Evolutionary conservation across 441 rosid species (phyloP), one percentile per base, ranked within the genome.

Genomic region (Hura crepitans): DNA sequence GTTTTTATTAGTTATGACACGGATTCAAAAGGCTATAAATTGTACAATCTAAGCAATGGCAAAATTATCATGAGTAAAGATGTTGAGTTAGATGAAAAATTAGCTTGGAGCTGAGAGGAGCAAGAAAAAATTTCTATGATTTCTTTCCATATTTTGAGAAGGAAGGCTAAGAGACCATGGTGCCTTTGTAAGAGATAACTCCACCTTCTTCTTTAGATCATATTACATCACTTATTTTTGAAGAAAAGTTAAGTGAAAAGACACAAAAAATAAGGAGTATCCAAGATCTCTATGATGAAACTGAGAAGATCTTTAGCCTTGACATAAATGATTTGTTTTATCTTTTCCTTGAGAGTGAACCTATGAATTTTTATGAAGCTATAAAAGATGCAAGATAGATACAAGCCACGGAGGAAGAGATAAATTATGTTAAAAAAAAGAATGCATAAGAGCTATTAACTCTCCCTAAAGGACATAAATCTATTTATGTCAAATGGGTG

Each of bases 11-110:
- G 75, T 0, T 39, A 31, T 27, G n/a, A 20, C 2, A 5, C 14
- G 1, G 62, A 43, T 7, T 65, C 69, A 2, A 72, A 72, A 17
- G 75, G 43, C 13, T 72, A 45, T 25, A 53, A 25, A 0, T 2
- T 72, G 14, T 72, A 30, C 1, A 30, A 72, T 31, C 63, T 45
- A 12, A 30, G 0, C 0, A 55, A 7, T 0, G 50, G 50, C 42
- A 72, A 55, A 9, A n/a, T 33, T 11, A 15, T 27, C n/a, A 54
- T 65, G 0, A 72, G 69, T 8, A 49, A 46, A 42, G 75, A 72
- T 46, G 65, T 72, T 5, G 43, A n/a, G 6, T 65, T 72, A 18
- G 50, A 64, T 13, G 68, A 72, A 65, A 45, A 45, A 2, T 20
- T 18, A n/a, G 5, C 6, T 11, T 71, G 68, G 39, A 22, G 20